Evolutionary conservation across 345 rosid species (phyloP), one percentile per base, ranked within the genome.

Genomic region (Populus ilicifolia): DNA sequence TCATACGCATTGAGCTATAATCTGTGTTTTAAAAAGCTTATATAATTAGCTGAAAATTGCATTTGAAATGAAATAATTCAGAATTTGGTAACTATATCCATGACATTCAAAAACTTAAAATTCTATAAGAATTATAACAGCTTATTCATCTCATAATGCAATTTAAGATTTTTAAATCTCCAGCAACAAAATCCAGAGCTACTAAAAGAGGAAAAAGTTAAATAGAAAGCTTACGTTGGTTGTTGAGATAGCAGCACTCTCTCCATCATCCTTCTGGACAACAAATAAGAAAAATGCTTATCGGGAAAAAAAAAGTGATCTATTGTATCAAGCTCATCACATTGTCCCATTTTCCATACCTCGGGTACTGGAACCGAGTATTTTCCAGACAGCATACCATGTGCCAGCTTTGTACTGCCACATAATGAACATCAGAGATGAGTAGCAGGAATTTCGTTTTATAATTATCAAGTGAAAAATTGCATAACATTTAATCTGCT

Each of bases 301-400:
- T 10, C 38, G 71, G 67, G 27, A 71, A 67, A 64, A 36, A 68
- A 20, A 65, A 36, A 68, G 63, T 63, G 50, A 74, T 7, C 23
- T 44, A 46, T 11, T 41, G 4, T 25, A 70, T 38, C 35, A 73
- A 70, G 73, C 74, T 76, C 52, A 72, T 44, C n/a, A 78, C 41
- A 61, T 27, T 44, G 76, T 5, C 46, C 48, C 56, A 56, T 71
- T 64, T 71, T 23, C 35, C 65, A 69, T 89, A 94, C 99, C 97
- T 90, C 88, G 69, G 64, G 35, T 59, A 86, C 86, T 36, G 98
- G 99, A 82, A 86, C 80, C 18, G 98, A 92, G 79, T 94, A 94
- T 87, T 89, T 94, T 65, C 99, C 99, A 66, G 95, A 96, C 30
- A 94, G 89, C 87, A 96, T 83, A 80, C 99, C 99, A 87, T 96